Evolutionary conservation across 305 asterid species (phyloP).

Genomic region (Petunia hybrid): DNA sequence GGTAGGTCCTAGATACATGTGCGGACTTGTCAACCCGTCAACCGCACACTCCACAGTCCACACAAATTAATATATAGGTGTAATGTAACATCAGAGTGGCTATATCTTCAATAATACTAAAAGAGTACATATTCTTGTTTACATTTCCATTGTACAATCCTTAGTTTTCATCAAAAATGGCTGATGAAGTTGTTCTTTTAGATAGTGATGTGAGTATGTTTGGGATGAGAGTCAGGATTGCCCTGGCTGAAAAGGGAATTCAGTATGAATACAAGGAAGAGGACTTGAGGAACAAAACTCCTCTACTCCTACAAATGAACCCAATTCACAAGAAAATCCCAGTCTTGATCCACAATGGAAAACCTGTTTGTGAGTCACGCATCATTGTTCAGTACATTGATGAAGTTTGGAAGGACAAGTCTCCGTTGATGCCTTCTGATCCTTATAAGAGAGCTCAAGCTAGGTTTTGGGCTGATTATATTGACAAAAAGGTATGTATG

Average conservation of each 20-base stretch:
- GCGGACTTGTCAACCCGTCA: too few species aligned
- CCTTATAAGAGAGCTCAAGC: constrained; percentile 45
- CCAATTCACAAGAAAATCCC: constrained; percentile 53
- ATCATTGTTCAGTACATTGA: constrained; percentile 47
- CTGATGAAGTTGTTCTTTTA: constrained; percentile 30
- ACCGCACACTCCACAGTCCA: too few species aligned
- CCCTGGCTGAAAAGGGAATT: constrained; percentile 46
- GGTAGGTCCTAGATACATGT: too few species aligned
- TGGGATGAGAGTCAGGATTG: constrained; percentile 44
- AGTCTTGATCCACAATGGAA: constrained; percentile 47
- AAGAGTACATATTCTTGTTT: background rate
- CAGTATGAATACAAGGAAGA: constrained; percentile 42
- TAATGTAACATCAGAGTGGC: background rate
- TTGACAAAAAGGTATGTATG: constrained; percentile 37
- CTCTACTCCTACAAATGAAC: constrained; percentile 41
- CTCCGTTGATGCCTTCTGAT: constrained; percentile 46
- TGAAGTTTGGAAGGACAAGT: constrained; percentile 41
- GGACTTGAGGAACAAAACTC: constrained; percentile 41
- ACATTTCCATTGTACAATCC: background rate
- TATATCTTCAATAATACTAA: background rate
- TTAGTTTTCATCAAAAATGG: constrained; percentile 24
- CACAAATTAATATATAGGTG: background rate
- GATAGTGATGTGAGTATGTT: constrained; percentile 35
- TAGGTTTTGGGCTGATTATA: constrained; percentile 50
- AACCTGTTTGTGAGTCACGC: constrained; percentile 44